Percentiles rank a stretch among this genome's conserved stretches.
Evolutionary conservation across 2,329 filamentous ascomycete genomes (phyloP).

Genomic region (Blumeria graminis): DNA sequence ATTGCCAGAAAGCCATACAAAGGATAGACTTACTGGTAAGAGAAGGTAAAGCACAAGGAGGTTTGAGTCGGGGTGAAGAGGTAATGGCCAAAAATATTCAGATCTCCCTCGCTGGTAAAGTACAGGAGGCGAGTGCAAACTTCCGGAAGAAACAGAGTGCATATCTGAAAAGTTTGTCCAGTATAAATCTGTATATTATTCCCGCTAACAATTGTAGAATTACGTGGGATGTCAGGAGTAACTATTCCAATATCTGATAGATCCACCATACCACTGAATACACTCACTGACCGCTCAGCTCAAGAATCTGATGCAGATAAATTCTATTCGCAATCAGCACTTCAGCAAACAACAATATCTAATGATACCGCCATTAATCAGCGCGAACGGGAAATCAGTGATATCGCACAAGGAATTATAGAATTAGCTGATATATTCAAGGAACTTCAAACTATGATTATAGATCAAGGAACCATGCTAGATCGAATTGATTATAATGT

Average conservation of each 20-base stretch:
- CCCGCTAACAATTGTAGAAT: slow-evolving; percentile 25
- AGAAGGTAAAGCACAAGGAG: slow-evolving; percentile 49
- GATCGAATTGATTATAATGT: slow-evolving; percentile 97
- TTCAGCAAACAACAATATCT: slow-evolving; percentile 45
- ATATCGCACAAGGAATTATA: slow-evolving; percentile 95
- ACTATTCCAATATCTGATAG: slow-evolving; percentile 28
- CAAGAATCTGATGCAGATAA: slow-evolving; percentile 87
- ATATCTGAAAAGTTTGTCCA: slow-evolving; percentile 62
- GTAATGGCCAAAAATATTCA: slow-evolving; percentile 93
- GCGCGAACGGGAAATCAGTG: slow-evolving; percentile 87
- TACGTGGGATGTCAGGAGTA: slow-evolving; percentile 46
- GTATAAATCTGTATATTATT: background rate
- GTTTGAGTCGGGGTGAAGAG: slow-evolving; percentile 62
- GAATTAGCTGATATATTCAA: slow-evolving; percentile 92
- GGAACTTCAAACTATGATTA: slow-evolving; percentile 86
- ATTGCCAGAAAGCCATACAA: slow-evolving; percentile 74
- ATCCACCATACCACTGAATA: slow-evolving; percentile 24
- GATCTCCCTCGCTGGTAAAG: slow-evolving; percentile 63
- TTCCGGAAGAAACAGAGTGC: slow-evolving; percentile 96
- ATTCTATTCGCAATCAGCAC: slow-evolving; percentile 69
- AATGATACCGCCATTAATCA: slow-evolving; percentile 74
- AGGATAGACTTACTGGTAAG: slow-evolving; percentile 68
- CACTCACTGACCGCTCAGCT: slow-evolving; percentile 63
- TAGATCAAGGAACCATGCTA: slow-evolving; percentile 73
- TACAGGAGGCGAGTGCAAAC: slow-evolving; percentile 73